Conservation (phyloP, 2,329 filamentous ascomycete species). For the Fusarium falciforme region DNA sequence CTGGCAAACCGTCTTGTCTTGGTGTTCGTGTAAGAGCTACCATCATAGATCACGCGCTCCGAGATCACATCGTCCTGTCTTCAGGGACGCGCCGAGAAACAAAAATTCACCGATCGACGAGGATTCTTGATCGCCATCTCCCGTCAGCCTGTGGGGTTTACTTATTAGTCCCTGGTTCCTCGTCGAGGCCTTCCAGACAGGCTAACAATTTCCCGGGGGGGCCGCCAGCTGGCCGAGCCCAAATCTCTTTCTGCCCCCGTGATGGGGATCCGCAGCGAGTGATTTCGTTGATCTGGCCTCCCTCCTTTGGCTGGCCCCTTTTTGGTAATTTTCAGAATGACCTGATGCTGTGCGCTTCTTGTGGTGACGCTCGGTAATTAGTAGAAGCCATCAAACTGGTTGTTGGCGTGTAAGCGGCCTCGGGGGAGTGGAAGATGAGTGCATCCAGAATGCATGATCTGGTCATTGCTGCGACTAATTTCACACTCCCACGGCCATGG, state of each 20-base stretch:
- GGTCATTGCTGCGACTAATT: not conserved
- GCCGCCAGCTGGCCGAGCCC: not conserved
- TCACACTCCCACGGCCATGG: not conserved
- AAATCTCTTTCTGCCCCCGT: slow-evolving; percentile 29
- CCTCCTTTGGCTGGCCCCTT: slow-evolving; percentile 19
- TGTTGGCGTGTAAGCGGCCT: not conserved
- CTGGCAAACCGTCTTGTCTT: not conserved
- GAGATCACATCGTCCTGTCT: slow-evolving; percentile 18
- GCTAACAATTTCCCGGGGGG: not conserved
- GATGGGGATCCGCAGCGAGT: slow-evolving; percentile 29
- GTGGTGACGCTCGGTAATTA: not conserved
- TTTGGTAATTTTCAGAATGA: slow-evolving; percentile 16
- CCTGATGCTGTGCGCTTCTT: slow-evolving; percentile 14
- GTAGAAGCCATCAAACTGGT: not conserved
- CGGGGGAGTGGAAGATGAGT: not conserved
- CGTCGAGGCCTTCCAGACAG: not conserved
- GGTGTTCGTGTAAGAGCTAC: not conserved
- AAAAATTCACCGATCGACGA: slow-evolving; percentile 12
- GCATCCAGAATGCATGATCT: not conserved
- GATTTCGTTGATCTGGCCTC: slow-evolving; percentile 19
- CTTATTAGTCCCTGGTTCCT: not conserved
- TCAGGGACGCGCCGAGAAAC: slow-evolving; percentile 1
- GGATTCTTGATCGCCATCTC: slow-evolving; percentile 13
- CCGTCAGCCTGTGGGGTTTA: not conserved
- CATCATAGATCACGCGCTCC: not conserved